Conservation (phyloP, 306 rosid species). For the Cicer cuneatum region DNA sequence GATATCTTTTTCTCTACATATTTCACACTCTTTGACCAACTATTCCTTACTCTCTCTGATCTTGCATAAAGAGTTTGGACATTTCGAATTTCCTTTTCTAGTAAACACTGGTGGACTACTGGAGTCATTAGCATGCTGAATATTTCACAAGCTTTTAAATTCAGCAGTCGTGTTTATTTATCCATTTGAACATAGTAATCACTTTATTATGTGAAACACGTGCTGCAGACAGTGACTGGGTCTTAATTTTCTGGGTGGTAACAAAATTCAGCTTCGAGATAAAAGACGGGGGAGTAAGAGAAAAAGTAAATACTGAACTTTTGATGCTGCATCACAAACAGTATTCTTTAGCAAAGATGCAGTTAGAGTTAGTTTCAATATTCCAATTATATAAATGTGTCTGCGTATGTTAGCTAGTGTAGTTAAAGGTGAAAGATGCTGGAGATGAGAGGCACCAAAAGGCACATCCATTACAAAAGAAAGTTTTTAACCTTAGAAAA, state of each 20-base stretch:
- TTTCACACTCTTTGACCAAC: conserved; percentile 21
- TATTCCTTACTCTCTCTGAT: conserved; percentile 7
- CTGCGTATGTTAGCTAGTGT: background rate
- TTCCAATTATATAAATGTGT: background rate
- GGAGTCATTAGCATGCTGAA: conserved; percentile 11
- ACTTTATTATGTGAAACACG: background rate
- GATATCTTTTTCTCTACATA: background rate
- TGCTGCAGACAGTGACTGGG: background rate
- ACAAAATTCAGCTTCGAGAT: background rate
- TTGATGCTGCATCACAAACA: background rate
- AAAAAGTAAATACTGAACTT: conserved; percentile 5
- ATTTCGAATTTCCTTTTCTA: conserved; percentile 28
- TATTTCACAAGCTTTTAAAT: conserved; percentile 11
- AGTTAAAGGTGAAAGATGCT: background rate
- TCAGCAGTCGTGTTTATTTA: conserved; percentile 4
- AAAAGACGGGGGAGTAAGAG: background rate
- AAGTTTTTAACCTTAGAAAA: background rate
- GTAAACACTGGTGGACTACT: background rate
- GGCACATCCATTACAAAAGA: background rate
- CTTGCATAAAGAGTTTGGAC: conserved; percentile 9
- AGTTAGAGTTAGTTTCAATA: background rate
- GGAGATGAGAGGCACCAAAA: conserved; percentile 1
- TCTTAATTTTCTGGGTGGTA: conserved; percentile 3
- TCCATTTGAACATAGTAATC: background rate
- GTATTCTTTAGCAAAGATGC: background rate